A percentile compares a stretch with the other conserved stretches of the same genome.
phyloP scores from a whole-genome alignment of 1,139 yeast species.

The Pichia sp. region DNA sequence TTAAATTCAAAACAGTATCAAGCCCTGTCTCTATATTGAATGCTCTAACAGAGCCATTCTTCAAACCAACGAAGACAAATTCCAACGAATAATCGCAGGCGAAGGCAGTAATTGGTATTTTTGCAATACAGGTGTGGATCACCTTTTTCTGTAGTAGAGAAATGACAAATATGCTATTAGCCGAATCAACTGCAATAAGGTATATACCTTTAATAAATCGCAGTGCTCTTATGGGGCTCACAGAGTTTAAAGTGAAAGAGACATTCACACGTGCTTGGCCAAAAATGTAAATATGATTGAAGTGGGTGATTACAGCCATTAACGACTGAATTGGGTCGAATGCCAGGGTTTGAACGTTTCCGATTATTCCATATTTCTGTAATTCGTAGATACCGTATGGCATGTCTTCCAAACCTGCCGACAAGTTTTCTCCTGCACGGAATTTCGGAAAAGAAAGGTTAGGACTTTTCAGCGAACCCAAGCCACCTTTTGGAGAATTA shows the following conservation, averaged over 20 bases:
- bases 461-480: conserved; percentile 13
- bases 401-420: conserved; percentile 38
- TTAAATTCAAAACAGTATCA: conserved; percentile 62
- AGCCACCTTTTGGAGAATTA: background rate
- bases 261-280: conserved; percentile 85
- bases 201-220: conserved; percentile 77
- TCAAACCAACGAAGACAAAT: conserved; percentile 77
- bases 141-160: conserved; percentile 64
- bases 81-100: conserved; percentile 84
- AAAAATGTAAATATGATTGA: conserved; percentile 68
- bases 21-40: conserved; percentile 79
- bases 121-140: conserved; percentile 51
- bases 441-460: conserved; percentile 19
- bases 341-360: conserved; percentile 60
- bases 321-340: conserved; percentile 87
- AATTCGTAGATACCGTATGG: conserved; percentile 41
- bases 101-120: conserved; percentile 62
- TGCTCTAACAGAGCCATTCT: conserved; percentile 69
- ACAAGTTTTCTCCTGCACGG: conserved; percentile 29
- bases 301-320: conserved; percentile 71
- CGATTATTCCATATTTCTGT: conserved; percentile 53
- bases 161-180: conserved; percentile 55
- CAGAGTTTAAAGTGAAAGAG: conserved; percentile 50
- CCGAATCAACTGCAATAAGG: conserved; percentile 61
- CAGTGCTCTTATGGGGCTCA: conserved; percentile 51